Percentiles rank a stretch among this genome's conserved stretches.
phyloP scores from a whole-genome alignment of 495 filamentous ascomycete genomes.

The Aspergillus sclerotioniger region DNA sequence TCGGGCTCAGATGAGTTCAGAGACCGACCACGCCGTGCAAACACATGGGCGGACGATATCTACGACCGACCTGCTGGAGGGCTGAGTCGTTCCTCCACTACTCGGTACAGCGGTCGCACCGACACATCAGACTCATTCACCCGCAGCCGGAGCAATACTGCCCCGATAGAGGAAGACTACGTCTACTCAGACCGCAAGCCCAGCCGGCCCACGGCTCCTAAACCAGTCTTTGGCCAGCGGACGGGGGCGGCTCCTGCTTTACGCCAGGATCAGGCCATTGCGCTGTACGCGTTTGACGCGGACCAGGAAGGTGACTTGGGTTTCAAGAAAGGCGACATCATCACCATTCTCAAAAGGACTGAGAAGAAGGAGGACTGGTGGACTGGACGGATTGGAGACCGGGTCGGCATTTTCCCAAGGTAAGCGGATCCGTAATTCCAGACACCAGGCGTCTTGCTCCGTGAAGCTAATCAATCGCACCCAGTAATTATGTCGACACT shows the following conservation, averaged over 20 bases:
- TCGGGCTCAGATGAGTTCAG: constrained; percentile 51
- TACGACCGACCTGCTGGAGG: constrained; percentile 66
- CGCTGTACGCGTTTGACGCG: constrained; percentile 88
- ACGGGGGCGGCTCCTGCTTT: constrained; percentile 53
- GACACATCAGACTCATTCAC: constrained; percentile 49
- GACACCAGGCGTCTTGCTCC: constrained; percentile 8
- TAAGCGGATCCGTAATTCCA: constrained; percentile 22
- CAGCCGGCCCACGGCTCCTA: constrained; percentile 76
- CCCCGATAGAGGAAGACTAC: constrained; percentile 55
- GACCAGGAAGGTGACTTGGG: constrained; percentile 90
- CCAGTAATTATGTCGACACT: constrained; percentile 48
- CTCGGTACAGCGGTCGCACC: constrained; percentile 37
- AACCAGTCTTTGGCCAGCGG: constrained; percentile 73
- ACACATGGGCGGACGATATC: constrained; percentile 86
- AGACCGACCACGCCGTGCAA: constrained; percentile 64
- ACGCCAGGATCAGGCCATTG: constrained; percentile 81
- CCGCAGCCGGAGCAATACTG: constrained; percentile 46
- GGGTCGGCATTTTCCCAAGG: constrained; percentile 64
- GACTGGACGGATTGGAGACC: constrained; percentile 63
- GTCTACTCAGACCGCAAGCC: constrained; percentile 55
- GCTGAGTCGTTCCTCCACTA: constrained; percentile 49
- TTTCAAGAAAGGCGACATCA: constrained; percentile 96
- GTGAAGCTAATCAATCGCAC: constrained; percentile 12
- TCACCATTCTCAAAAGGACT: constrained; percentile 97
- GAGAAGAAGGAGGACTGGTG: constrained; percentile 91